phyloP scores from a whole-genome alignment of 2,329 filamentous ascomycete genomes.

The Penicillium sp. region DNA sequence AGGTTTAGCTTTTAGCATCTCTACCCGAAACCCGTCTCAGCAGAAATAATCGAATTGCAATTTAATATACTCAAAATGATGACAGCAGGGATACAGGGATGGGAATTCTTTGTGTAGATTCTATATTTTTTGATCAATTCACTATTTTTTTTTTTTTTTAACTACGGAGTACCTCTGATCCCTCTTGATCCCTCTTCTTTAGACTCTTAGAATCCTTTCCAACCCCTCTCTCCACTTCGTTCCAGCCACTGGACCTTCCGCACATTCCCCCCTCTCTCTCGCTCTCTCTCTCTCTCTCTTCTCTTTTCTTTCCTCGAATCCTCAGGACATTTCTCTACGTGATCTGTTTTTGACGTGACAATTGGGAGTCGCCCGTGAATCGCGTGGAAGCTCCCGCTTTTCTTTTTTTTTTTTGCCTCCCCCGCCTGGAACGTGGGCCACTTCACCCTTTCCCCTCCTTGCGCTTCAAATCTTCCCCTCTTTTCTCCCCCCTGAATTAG shows the following conservation, averaged over 20 bases:
- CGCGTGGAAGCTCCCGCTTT: slow-evolving; percentile 8
- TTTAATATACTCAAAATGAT: neutral
- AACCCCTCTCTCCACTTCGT: slow-evolving; percentile 18
- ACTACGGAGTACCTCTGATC: too few relatives aligned
- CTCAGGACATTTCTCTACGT: neutral
- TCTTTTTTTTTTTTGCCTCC: slow-evolving; percentile 1
- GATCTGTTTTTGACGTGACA: neutral
- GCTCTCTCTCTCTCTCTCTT: slow-evolving; percentile 2
- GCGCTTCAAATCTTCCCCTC: slow-evolving; percentile 1
- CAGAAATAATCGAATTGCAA: neutral
- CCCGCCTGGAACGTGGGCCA: slow-evolving; percentile 17
- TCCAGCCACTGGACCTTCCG: slow-evolving; percentile 25
- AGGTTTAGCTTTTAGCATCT: neutral
- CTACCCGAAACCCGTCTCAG: neutral
- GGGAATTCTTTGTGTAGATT: neutral
- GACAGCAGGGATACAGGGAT: neutral
- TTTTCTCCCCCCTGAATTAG: slow-evolving; percentile 1
- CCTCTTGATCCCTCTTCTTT: too few relatives aligned
- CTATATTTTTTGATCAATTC: neutral
- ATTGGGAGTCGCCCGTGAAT: slow-evolving; percentile 10
- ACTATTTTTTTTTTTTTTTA: neutral
- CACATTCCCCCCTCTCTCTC: slow-evolving; percentile 14
- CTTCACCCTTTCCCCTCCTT: slow-evolving; percentile 14
- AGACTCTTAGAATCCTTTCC: neutral
- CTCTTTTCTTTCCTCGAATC: slow-evolving; percentile 4